A percentile compares a stretch with the other conserved stretches of the same genome.
Evolutionary conservation across 2,329 filamentous ascomycete genomes (phyloP).

Genomic region (Dactylellina drechsleri): DNA sequence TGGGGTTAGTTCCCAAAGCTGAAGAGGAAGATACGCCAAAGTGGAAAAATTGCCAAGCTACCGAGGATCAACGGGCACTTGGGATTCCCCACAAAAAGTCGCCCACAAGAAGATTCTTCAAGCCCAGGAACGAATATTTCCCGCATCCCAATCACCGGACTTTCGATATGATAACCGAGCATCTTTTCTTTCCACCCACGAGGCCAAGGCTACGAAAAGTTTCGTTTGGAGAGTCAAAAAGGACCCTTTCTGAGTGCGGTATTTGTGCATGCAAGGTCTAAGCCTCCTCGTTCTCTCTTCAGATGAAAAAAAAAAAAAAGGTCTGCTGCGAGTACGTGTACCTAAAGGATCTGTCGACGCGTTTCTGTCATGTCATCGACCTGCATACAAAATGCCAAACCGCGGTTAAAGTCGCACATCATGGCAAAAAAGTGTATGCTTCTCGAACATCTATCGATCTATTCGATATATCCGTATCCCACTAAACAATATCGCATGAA

Average conservation of each 20-base stretch:
- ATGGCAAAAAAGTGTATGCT: background rate
- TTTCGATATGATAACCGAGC: too few relatives aligned
- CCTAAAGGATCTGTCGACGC: constrained; percentile 5
- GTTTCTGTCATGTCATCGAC: constrained; percentile 22
- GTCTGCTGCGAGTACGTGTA: background rate
- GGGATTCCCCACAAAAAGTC: constrained; percentile 25
- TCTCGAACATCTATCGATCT: constrained; percentile 1
- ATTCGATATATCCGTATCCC: too few relatives aligned
- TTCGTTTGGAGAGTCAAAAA: too few relatives aligned
- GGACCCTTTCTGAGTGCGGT: background rate
- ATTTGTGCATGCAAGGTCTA: constrained; percentile 17
- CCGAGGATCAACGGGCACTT: constrained; percentile 36
- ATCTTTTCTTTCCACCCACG: background rate
- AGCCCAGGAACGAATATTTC: too few relatives aligned
- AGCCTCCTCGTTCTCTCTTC: constrained; percentile 6
- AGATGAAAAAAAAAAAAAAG: constrained; percentile 3
- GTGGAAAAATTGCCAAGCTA: background rate
- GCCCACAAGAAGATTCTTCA: too few relatives aligned
- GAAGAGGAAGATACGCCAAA: background rate
- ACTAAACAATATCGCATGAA: background rate
- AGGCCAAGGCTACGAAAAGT: too few relatives aligned
- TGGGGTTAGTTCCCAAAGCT: background rate
- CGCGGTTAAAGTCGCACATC: constrained; percentile 17
- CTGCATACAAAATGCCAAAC: constrained; percentile 13
- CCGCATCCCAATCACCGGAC: too few relatives aligned